A percentile compares a stretch with the other conserved stretches of the same genome.
phyloP scores from a whole-genome alignment of 1,284 basidiomycete species.

The Calocybe gambosa region DNA sequence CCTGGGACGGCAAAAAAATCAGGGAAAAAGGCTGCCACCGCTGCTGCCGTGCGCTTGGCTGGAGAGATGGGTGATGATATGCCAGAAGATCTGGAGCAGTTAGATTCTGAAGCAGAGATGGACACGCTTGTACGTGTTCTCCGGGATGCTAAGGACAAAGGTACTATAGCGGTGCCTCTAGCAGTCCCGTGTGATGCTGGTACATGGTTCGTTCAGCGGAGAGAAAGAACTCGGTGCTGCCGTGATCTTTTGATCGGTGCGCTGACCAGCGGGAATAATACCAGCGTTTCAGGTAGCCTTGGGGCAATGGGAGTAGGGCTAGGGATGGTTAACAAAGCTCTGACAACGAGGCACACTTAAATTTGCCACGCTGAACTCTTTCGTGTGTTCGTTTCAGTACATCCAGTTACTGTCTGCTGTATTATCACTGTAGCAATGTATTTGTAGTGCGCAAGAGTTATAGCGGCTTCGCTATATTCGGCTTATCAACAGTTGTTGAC shows the following conservation, averaged over 20 bases:
- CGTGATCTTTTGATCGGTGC: slow-evolving; percentile 59
- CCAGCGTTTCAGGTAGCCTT: slow-evolving; percentile 22
- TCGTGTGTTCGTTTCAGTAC: too few relatives aligned
- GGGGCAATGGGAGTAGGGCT: slow-evolving; percentile 21
- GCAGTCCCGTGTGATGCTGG: slow-evolving; percentile 47
- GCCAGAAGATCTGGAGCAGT: slow-evolving; percentile 71
- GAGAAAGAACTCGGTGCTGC: slow-evolving; percentile 66
- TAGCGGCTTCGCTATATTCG: too few relatives aligned
- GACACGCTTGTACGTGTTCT: slow-evolving; percentile 49
- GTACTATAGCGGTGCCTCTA: slow-evolving; percentile 50
- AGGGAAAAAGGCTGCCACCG: slow-evolving; percentile 42
- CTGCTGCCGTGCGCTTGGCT: slow-evolving; percentile 38
- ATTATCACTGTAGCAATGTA: too few relatives aligned
- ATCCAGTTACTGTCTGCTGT: too few relatives aligned
- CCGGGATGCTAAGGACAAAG: slow-evolving; percentile 49
- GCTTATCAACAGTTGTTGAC: too few relatives aligned
- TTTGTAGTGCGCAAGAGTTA: too few relatives aligned
- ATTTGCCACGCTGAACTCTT: too few relatives aligned
- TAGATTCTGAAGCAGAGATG: slow-evolving; percentile 73
- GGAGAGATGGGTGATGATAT: slow-evolving; percentile 46
- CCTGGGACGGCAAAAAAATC: slow-evolving; percentile 44
- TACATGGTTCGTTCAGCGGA: slow-evolving; percentile 72
- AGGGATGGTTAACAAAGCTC: slow-evolving; percentile 22
- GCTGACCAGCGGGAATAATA: slow-evolving; percentile 31
- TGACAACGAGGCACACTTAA: slow-evolving; percentile 15